A percentile compares a stretch with the other conserved stretches of the same genome.
These are phyloP conservation scores for Solanum infundibuliforme DNA, from an alignment of 257 asterid genomes.

Conservation along the genomic window DNA sequence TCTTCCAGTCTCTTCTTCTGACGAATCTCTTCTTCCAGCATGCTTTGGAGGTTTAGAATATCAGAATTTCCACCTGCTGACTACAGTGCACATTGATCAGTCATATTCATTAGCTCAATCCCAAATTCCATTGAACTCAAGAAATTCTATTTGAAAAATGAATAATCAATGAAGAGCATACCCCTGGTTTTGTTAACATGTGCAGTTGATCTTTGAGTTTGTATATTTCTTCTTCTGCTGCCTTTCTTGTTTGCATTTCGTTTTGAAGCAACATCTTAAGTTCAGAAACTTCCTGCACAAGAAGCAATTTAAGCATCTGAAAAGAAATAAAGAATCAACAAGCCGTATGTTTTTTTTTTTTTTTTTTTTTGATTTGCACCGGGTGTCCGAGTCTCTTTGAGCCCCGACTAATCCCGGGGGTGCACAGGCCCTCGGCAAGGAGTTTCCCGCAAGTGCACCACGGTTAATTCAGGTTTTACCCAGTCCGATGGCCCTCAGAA, in stretches of 20 bases:
- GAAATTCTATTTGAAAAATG: neutral
- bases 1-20: slow-evolving; percentile 89
- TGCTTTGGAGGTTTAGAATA: slow-evolving; percentile 46
- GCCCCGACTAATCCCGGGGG: no score
- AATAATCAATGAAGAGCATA: slow-evolving; percentile 15
- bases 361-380: no score
- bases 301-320: slow-evolving; percentile 13
- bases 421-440: no score
- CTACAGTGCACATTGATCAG: slow-evolving; percentile 32
- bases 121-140: slow-evolving; percentile 5
- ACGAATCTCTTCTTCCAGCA: slow-evolving; percentile 69
- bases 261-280: slow-evolving; percentile 63
- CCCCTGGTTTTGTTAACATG: slow-evolving; percentile 46
- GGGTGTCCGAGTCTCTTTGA: no score
- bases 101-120: slow-evolving; percentile 14
- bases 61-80: slow-evolving; percentile 58
- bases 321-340: neutral
- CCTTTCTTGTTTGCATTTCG: slow-evolving; percentile 57
- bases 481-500: no score
- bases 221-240: slow-evolving; percentile 78
- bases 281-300: slow-evolving; percentile 54
- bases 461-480: no score
- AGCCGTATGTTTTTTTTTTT: neutral
- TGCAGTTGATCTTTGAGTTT: slow-evolving; percentile 46
- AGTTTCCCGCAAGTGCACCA: no score